Evolutionary conservation across 208 protist genomes (phyloP).

Genomic region (Acanthamoeba lenticulata): DNA sequence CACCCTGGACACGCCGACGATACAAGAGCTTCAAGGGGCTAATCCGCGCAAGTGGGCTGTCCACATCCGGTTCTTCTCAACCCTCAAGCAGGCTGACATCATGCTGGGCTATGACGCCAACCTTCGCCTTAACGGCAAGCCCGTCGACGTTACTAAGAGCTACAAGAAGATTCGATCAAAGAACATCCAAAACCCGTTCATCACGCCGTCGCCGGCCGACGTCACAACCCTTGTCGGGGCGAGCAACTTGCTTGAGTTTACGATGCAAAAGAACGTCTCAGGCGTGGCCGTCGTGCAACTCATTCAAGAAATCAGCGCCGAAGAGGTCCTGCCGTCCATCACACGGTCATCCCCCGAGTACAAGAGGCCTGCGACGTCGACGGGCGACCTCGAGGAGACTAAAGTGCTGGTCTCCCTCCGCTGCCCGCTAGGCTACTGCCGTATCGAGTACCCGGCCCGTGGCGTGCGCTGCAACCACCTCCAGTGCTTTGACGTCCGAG

Average conservation of each 20-base stretch:
- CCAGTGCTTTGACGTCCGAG: conserved; percentile 27
- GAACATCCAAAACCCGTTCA: background rate
- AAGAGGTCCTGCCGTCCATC: background rate
- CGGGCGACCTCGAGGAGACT: background rate
- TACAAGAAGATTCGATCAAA: conserved; percentile 53
- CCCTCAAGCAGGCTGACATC: background rate
- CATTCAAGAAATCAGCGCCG: conserved; percentile 18
- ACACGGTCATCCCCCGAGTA: background rate
- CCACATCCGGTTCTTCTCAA: conserved; percentile 10
- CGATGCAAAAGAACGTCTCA: background rate
- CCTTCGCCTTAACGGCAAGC: background rate
- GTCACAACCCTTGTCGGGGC: background rate
- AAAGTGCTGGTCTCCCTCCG: conserved; percentile 17
- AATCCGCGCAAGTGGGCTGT: background rate
- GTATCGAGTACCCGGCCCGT: background rate
- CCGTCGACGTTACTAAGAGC: background rate
- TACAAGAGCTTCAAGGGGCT: background rate
- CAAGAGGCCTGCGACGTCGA: background rate
- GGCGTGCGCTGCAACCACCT: conserved; percentile 29
- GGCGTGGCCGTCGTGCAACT: conserved; percentile 46
- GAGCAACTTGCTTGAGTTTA: conserved; percentile 13
- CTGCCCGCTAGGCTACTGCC: conserved; percentile 21
- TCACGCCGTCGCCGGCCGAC: background rate
- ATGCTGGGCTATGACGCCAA: conserved; percentile 4
- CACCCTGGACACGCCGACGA: background rate